phyloP scores from a whole-genome alignment of 1,284 basidiomycete genomes.

The Rhodotorula sp. region DNA sequence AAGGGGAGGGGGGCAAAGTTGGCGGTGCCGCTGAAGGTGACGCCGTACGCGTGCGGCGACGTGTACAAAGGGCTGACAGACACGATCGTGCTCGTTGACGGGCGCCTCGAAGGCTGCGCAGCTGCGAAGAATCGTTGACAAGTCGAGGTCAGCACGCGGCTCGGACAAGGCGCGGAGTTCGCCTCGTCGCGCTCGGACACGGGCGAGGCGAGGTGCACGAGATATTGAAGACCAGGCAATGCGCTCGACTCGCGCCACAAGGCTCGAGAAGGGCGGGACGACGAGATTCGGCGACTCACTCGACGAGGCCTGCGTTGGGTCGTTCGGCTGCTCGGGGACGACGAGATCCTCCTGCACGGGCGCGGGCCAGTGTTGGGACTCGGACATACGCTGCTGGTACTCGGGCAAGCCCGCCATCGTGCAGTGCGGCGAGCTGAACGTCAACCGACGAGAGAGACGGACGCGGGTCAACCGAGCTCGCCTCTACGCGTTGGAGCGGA shows the following conservation, averaged over 20 bases:
- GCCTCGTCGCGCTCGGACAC: no score
- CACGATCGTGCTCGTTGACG: neutral
- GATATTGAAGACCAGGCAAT: no score
- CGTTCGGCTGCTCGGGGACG: neutral
- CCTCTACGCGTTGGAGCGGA: no score
- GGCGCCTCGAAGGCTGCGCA: neutral
- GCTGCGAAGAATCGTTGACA: neutral
- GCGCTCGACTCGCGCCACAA: neutral
- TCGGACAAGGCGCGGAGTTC: neutral
- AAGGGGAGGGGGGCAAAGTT: constrained; percentile 11
- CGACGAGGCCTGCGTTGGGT: neutral
- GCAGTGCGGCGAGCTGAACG: no score
- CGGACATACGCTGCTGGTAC: neutral
- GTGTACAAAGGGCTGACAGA: neutral
- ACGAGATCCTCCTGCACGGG: neutral
- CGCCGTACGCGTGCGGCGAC: neutral
- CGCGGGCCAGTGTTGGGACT: no score
- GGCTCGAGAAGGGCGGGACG: neutral
- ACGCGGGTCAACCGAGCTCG: no score
- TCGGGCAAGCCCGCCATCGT: neutral
- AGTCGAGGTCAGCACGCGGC: neutral
- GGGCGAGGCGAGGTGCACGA: no score
- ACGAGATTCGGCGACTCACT: neutral
- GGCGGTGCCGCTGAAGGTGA: constrained; percentile 1
- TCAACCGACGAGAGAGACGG: no score